Percentiles rank a stretch among this genome's conserved stretches.
phyloP scores from a whole-genome alignment of 2,329 filamentous ascomycete genomes.

The Paracorniculantispora psalliotae region DNA sequence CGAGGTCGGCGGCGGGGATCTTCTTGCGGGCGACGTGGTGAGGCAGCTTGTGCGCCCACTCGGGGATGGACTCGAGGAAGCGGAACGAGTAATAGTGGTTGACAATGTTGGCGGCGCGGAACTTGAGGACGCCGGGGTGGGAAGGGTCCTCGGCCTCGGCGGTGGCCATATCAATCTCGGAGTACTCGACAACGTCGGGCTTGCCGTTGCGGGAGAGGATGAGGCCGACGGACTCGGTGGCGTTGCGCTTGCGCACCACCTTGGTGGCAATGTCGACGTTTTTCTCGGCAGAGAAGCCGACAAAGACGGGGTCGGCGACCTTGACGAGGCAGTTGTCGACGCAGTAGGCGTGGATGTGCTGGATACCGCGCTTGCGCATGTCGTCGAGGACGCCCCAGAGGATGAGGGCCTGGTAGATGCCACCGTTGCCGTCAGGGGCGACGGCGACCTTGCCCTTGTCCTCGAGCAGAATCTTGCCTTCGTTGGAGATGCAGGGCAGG shows the following conservation, averaged over 20 bases:
- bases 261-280: conserved; percentile 96
- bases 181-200: conserved; percentile 97
- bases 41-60: conserved; percentile 79
- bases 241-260: conserved; percentile 97
- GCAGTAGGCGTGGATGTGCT: conserved; percentile 97
- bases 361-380: conserved; percentile 81
- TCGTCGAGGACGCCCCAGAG: conserved; percentile 75
- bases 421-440: conserved; percentile 94
- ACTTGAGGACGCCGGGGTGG: conserved; percentile 78
- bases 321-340: conserved; percentile 99
- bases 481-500: conserved; percentile 92
- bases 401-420: conserved; percentile 88
- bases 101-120: conserved; percentile 97
- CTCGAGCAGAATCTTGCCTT: conserved; percentile 94
- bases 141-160: conserved; percentile 82
- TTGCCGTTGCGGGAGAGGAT: conserved; percentile 94
- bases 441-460: conserved; percentile 87
- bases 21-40: conserved; percentile 98
- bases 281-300: conserved; percentile 85
- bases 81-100: conserved; percentile 98
- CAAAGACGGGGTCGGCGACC: conserved; percentile 94
- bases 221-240: conserved; percentile 90
- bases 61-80: conserved; percentile 86
- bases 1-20: conserved; percentile 78
- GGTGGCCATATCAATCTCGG: conserved; percentile 86